phyloP scores from a whole-genome alignment of 176 grass and related monocot genomes.

The Aegilops longissima region DNA sequence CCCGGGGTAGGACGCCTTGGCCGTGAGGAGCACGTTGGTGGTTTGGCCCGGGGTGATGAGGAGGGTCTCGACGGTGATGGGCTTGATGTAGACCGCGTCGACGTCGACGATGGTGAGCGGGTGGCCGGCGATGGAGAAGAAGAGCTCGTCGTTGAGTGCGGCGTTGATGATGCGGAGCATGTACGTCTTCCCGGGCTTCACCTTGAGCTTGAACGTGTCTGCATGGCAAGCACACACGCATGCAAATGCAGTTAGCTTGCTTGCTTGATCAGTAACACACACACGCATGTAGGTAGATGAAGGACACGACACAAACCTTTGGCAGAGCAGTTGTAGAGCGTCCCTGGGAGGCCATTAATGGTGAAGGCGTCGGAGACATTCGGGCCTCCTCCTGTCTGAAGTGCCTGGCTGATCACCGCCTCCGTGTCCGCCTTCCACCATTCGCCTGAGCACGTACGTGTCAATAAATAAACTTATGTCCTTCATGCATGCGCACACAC shows the following conservation, averaged over 20 bases:
- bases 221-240: background rate
- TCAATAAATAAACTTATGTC: background rate
- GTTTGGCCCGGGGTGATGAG: constrained; percentile 59
- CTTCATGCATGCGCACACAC: background rate
- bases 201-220: constrained; percentile 77
- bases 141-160: constrained; percentile 78
- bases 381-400: constrained; percentile 50
- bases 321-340: constrained; percentile 63
- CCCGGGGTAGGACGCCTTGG: constrained; percentile 51
- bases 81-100: constrained; percentile 67
- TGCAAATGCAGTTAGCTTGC: background rate
- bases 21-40: constrained; percentile 61
- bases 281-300: background rate
- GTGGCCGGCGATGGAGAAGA: constrained; percentile 73
- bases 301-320: constrained; percentile 28
- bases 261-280: background rate
- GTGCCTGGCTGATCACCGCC: constrained; percentile 59
- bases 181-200: constrained; percentile 60
- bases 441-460: constrained; percentile 17
- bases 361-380: constrained; percentile 67
- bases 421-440: constrained; percentile 82
- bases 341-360: constrained; percentile 62
- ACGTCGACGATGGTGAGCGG: constrained; percentile 63
- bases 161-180: constrained; percentile 76
- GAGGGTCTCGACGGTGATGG: constrained; percentile 49